A percentile compares a stretch with the other conserved stretches of the same genome.
Evolutionary conservation across 129 eudicot genomes (phyloP).

Genomic region (Scalesia atractyloides): DNA sequence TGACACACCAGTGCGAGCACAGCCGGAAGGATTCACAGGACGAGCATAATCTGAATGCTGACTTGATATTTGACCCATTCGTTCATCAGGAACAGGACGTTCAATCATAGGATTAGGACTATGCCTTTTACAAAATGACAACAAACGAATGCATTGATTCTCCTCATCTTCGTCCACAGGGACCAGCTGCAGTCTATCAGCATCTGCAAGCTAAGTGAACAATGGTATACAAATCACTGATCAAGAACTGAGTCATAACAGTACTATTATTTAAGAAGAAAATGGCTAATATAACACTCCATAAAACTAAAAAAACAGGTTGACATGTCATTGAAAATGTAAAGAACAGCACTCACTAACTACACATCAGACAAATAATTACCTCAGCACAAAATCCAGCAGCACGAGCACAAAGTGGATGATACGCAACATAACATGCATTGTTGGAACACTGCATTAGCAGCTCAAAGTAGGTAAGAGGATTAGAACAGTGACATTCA

Average conservation of each 20-base stretch:
- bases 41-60: slow-evolving; percentile 56
- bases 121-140: slow-evolving; percentile 93
- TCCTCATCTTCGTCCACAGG: slow-evolving; percentile 89
- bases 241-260: slow-evolving; percentile 5
- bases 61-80: slow-evolving; percentile 42
- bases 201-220: slow-evolving; percentile 73
- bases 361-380: slow-evolving; percentile 1
- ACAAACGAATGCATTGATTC: slow-evolving; percentile 81
- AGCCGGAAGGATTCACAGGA: slow-evolving; percentile 77
- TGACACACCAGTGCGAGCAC: slow-evolving; percentile 88
- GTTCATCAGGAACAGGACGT: slow-evolving; percentile 51
- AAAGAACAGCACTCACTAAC: not conserved
- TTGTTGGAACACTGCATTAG: slow-evolving; percentile 82
- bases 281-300: slow-evolving; percentile 3
- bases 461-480: slow-evolving; percentile 21
- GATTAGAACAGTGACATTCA: slow-evolving; percentile 5
- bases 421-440: slow-evolving; percentile 90
- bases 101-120: slow-evolving; percentile 60
- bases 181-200: slow-evolving; percentile 64
- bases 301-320: not conserved
- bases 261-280: not conserved
- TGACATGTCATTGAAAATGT: not conserved
- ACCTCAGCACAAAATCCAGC: slow-evolving; percentile 99
- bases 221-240: slow-evolving; percentile 13
- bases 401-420: slow-evolving; percentile 99